Evolutionary conservation across 2,329 filamentous ascomycete species (phyloP).

Genomic region (Cladobotryum mycophilum): DNA sequence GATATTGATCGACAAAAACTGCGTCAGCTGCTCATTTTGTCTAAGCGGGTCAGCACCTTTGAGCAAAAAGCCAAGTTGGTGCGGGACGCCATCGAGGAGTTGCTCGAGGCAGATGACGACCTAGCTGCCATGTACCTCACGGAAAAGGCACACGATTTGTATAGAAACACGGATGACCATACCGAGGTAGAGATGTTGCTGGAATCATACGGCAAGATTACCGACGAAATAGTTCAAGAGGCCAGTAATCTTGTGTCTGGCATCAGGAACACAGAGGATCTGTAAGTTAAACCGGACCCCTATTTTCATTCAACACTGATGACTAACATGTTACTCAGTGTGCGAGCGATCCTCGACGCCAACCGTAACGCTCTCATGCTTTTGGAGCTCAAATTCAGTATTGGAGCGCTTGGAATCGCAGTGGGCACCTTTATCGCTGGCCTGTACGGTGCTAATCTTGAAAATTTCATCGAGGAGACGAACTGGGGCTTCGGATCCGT

Average conservation of each 20-base stretch:
- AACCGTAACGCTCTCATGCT: conserved; percentile 98
- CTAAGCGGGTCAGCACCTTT: conserved; percentile 92
- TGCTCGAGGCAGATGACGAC: conserved; percentile 94
- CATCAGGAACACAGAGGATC: conserved; percentile 97
- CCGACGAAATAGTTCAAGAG: conserved; percentile 95
- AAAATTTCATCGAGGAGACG: conserved; percentile 96
- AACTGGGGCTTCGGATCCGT: conserved; percentile 78
- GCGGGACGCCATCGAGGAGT: conserved; percentile 87
- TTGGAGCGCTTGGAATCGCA: conserved; percentile 88
- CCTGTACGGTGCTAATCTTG: conserved; percentile 99
- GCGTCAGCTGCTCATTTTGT: conserved; percentile 82
- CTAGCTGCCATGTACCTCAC: conserved; percentile 91
- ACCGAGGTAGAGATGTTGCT: conserved; percentile 95
- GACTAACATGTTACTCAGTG: conserved; percentile 44
- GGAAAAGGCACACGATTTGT: conserved; percentile 71
- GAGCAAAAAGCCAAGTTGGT: conserved; percentile 95
- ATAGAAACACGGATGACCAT: conserved; percentile 75
- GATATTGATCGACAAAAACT: conserved; percentile 95
- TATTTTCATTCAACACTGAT: not conserved
- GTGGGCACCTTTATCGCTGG: conserved; percentile 92
- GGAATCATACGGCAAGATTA: conserved; percentile 96
- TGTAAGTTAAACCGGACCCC: conserved; percentile 50
- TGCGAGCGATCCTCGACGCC: conserved; percentile 93
- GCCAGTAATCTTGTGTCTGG: conserved; percentile 87
- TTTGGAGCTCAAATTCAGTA: conserved; percentile 90